Evolutionary conservation across 2,329 filamentous ascomycete species (phyloP).

Genomic region (Ophiostoma sp.): DNA sequence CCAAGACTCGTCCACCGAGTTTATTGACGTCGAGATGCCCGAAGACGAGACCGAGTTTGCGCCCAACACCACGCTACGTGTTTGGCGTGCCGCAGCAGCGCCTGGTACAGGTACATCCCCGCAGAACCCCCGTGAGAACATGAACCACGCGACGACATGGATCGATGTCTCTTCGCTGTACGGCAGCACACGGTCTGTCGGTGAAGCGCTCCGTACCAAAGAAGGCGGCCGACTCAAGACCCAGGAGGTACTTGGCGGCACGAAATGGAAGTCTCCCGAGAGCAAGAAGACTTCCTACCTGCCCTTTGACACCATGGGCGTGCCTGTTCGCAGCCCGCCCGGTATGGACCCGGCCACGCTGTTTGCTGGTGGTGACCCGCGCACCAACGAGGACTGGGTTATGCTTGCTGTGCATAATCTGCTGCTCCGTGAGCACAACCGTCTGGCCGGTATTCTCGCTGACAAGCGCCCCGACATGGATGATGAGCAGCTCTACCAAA

Average conservation of each 20-base stretch:
- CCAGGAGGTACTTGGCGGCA: constrained; percentile 17
- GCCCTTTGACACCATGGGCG: constrained; percentile 26
- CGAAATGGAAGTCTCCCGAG: constrained; percentile 3
- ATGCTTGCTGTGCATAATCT: constrained; percentile 28
- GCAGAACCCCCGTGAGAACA: constrained; percentile 28
- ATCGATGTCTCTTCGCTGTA: constrained; percentile 29
- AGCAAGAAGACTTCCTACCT: constrained; percentile 21
- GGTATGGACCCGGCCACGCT: constrained; percentile 21
- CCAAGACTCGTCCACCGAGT: constrained; percentile 28
- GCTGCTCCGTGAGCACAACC: constrained; percentile 30
- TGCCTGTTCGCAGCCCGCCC: constrained; percentile 23
- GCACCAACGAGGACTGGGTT: constrained; percentile 31
- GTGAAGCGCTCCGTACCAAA: constrained; percentile 23
- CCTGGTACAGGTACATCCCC: constrained; percentile 27
- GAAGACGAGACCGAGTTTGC: constrained; percentile 26
- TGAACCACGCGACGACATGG: constrained; percentile 28
- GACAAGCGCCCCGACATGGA: constrained; percentile 23
- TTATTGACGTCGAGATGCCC: constrained; percentile 28
- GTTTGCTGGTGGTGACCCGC: constrained; percentile 29
- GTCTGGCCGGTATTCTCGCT: constrained; percentile 27
- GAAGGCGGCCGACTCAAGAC: constrained; percentile 26
- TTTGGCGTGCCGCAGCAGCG: constrained; percentile 23
- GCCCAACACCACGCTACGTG: constrained; percentile 26
- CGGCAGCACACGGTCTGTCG: constrained; percentile 27
- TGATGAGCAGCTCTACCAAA: constrained; percentile 30